Conservation (phyloP, 495 filamentous ascomycete species). For the Penicillium cataractarum region DNA sequence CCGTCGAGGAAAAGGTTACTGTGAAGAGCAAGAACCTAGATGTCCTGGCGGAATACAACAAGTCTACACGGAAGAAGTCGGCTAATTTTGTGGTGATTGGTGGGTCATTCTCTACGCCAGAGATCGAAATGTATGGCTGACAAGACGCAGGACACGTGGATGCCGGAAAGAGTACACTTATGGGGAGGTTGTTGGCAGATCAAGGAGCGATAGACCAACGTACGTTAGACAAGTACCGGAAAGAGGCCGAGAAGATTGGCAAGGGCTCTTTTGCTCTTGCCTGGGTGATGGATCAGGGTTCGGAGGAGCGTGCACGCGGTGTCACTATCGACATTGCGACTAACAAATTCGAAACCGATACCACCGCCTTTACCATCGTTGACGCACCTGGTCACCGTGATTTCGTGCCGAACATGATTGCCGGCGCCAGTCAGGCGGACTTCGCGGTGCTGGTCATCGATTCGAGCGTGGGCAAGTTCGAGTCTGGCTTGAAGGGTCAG, state of each 20-base stretch:
- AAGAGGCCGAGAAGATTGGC: slow-evolving; percentile 87
- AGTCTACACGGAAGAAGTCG: slow-evolving; percentile 71
- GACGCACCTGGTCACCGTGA: slow-evolving; percentile 94
- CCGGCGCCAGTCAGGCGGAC: slow-evolving; percentile 92
- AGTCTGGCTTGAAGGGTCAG: slow-evolving; percentile 90
- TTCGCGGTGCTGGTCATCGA: slow-evolving; percentile 96
- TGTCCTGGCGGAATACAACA: slow-evolving; percentile 80
- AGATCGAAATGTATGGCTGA: not conserved
- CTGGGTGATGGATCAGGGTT: slow-evolving; percentile 91
- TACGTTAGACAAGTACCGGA: slow-evolving; percentile 83
- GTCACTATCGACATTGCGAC: slow-evolving; percentile 98
- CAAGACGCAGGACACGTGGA: slow-evolving; percentile 79
- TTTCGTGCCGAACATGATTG: slow-evolving; percentile 99
- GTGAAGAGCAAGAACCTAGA: slow-evolving; percentile 86
- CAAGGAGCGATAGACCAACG: slow-evolving; percentile 83
- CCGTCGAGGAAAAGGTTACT: slow-evolving; percentile 68
- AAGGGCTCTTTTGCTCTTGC: slow-evolving; percentile 95
- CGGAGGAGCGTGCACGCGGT: slow-evolving; percentile 82
- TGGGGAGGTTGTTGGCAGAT: slow-evolving; percentile 92
- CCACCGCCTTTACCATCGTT: slow-evolving; percentile 86
- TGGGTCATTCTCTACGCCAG: slow-evolving; percentile 37
- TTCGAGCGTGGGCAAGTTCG: slow-evolving; percentile 83
- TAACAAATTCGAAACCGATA: slow-evolving; percentile 88
- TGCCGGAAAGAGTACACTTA: slow-evolving; percentile 95
- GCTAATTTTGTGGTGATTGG: slow-evolving; percentile 97